Base-by-base conservation (phyloP, 23 red algal genomes). In the Gracilaria domingensis region DNA sequence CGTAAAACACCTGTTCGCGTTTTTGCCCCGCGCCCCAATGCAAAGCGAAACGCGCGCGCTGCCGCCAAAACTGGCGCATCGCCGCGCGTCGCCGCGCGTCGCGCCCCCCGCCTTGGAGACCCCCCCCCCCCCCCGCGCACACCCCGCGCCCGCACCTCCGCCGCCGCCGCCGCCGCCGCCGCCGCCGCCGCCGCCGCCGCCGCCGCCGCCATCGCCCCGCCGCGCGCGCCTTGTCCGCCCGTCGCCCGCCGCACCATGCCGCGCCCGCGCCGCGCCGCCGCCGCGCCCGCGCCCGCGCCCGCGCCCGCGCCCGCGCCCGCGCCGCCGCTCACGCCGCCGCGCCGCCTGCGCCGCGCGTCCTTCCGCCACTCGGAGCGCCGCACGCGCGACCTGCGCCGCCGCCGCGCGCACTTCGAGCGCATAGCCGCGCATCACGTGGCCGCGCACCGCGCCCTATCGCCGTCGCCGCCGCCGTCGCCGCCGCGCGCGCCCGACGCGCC, bases 321-420 rank as follows among this genome's bases (percentile, higher is more conserved):
- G 4, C 24, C 59, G 12, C 24, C 32, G 20, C 26, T 35, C 84
- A 51, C 84, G 1, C 65, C 84, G 64, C 84, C 84, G 45, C 82
- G 82, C 82, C 87, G 74, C 12, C 58, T 79, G 28, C 87, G 74
- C 35, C 87, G 87, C 54, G 29, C 87, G 20, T 90, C 87, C 12
- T 50, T 65, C 59, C 71, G 87, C 16, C 71, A 71, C 57, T 69
- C 57, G 0, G 45, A 29, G 28, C 74, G 73, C 16, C 20, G 54
- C 25, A 13, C 74, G 74, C 74, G 71, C 57, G 66, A 70, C 76
- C 54, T 90, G 13, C 5, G 21, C 28, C 36, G 76, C 51, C 25
- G 87, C 17, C 87, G 87, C 44, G 87, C 72, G 21, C 54, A 90
- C 34, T 90, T 90, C 51, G 87, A 90, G 23, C 45, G 87, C 2